Evolutionary conservation across 352 stramenopile species (phyloP), one percentile per base, ranked within the genome.

Genomic region (Halophytophthora batemanensis): DNA sequence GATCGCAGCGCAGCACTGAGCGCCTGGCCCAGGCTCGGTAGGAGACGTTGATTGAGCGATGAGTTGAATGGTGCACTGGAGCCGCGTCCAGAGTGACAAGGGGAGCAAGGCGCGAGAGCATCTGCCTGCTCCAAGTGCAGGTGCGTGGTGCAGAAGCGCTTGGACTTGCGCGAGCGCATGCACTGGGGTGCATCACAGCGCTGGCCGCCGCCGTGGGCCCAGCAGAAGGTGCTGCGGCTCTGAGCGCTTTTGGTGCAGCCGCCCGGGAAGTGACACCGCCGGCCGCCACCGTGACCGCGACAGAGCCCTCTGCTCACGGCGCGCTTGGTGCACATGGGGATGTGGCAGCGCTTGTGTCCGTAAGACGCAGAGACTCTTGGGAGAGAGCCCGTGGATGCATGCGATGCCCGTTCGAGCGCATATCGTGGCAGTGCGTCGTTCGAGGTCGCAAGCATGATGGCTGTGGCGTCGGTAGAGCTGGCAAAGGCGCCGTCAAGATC

Each of bases 181-280:
- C 82, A 93, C 10, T 59, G 41, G 3, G 74, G 53, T 8, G 73
- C 76, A 6, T 87, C 70, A 50, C 83, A 93, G 15, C 80, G 73
- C 45, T 84, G 75, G 8, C 80, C 80, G 38, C 77, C 80, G 17
- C 80, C 80, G 25, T 91, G 80, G 0, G 73, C 71, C 68, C 73
- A 84, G 59, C 77, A 91, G 42, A 82, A 87, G 48, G 72, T 73
- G 52, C 75, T 85, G 5, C 73, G 68, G 45, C 76, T 87, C 57
- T 86, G 74, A 8, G 80, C 77, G 45, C 77, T 86, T 61, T 87
- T 88, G 6, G 73, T 70, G 46, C 77, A 91, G 3, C 59, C 64
- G 3, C 60, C 51, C 8, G 45, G 28, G 41, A 81, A 74, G 45
- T 86, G 70, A 53, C 80, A 91, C 11, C 80, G 75, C 29, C 78